Evolutionary conservation across 2,329 filamentous ascomycete genomes (phyloP).

Genomic region (Plenodomus biglobosus): DNA sequence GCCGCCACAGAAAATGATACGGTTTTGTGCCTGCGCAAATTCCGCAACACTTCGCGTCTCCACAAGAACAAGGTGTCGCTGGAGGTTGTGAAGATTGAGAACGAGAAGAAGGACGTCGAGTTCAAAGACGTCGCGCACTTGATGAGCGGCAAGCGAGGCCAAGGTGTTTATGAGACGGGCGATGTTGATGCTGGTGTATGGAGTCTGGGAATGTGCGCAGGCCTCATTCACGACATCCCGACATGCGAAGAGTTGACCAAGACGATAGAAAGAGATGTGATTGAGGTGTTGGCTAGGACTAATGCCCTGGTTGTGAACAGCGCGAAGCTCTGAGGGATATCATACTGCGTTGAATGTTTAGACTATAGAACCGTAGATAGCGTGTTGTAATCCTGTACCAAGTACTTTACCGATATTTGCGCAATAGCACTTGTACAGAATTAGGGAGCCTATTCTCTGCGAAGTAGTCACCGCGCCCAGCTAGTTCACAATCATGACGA

Average conservation of each 20-base stretch:
- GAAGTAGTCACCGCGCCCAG: too few species aligned
- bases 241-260: constrained; percentile 43
- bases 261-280: constrained; percentile 32
- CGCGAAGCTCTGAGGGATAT: constrained; percentile 11
- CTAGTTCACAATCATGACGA: too few species aligned
- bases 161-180: constrained; percentile 29
- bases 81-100: constrained; percentile 30
- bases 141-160: constrained; percentile 32
- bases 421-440: too few species aligned
- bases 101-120: constrained; percentile 26
- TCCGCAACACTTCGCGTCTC: constrained; percentile 28
- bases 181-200: constrained; percentile 36
- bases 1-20: constrained; percentile 28
- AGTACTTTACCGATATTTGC: too few species aligned
- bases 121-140: constrained; percentile 33
- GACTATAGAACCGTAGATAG: too few species aligned
- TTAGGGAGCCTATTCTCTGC: too few species aligned
- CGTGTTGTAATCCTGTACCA: too few species aligned
- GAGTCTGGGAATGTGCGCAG: constrained; percentile 89
- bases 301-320: constrained; percentile 19
- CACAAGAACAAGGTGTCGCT: constrained; percentile 31
- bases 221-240: constrained; percentile 60
- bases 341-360: too few species aligned
- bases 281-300: constrained; percentile 22
- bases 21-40: constrained; percentile 29